Percentiles rank a stretch among this genome's conserved stretches.
Conservation (phyloP, 495 filamentous ascomycete genomes). For the Aspergillus campestris region DNA sequence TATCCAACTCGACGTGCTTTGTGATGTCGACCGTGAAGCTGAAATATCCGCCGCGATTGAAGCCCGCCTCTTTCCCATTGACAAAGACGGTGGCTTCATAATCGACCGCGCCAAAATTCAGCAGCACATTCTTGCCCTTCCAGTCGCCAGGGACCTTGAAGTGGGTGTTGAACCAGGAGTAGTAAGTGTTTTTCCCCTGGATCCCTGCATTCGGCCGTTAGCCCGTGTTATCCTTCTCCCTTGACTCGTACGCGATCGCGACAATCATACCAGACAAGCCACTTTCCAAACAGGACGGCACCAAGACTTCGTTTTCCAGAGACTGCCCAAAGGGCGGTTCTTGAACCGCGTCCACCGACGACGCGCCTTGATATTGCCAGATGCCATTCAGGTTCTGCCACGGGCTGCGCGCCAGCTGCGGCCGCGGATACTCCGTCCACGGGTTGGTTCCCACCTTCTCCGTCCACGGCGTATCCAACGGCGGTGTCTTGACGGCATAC, state of each 20-base stretch:
- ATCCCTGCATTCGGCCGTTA: slow-evolving; percentile 32
- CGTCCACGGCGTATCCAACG: slow-evolving; percentile 56
- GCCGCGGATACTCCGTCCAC: slow-evolving; percentile 61
- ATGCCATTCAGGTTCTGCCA: slow-evolving; percentile 61
- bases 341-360: slow-evolving; percentile 26
- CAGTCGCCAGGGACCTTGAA: slow-evolving; percentile 47
- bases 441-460: slow-evolving; percentile 51
- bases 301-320: slow-evolving; percentile 42
- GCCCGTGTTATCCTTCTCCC: neutral
- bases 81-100: slow-evolving; percentile 58
- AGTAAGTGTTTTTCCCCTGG: slow-evolving; percentile 35
- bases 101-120: slow-evolving; percentile 65
- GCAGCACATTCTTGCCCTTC: slow-evolving; percentile 35
- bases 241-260: neutral
- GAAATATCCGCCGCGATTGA: slow-evolving; percentile 55
- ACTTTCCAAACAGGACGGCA: slow-evolving; percentile 59
- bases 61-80: slow-evolving; percentile 46
- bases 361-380: slow-evolving; percentile 52
- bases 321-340: slow-evolving; percentile 33
- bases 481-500: slow-evolving; percentile 28
- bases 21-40: slow-evolving; percentile 54
- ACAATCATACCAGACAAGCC: slow-evolving; percentile 35
- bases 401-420: slow-evolving; percentile 45
- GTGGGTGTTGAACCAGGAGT: slow-evolving; percentile 53
- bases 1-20: slow-evolving; percentile 28